Evolutionary conservation across 257 asterid genomes (phyloP), one percentile per base, ranked within the genome.

Genomic region (Salvia splendens): DNA sequence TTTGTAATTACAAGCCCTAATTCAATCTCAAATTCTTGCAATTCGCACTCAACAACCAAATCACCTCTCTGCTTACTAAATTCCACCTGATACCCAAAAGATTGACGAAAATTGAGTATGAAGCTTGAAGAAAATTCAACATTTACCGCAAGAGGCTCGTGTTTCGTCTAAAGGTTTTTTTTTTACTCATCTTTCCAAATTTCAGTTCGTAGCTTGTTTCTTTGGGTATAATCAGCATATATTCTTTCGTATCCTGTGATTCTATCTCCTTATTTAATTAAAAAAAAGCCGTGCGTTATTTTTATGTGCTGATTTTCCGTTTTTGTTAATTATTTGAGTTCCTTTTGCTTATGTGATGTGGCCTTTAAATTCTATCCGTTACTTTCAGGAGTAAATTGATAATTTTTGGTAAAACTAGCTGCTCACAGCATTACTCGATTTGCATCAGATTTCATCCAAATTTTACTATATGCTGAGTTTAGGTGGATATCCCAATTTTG

Each of bases 1-100:
- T 75, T 75, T 50, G 17, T 64, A 46, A 9, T n/a, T 8, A 1
- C 72, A 35, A 75, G 64, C 80, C 80, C 80, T 75, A 75, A 69
- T 48, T 8, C 7, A 4, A 33, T 12, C 28, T 20, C 52, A 59
- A 49, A 35, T 32, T 15, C 43, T 24, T 24, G 30, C 30, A 24
- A 24, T 24, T 24, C n/a, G n/a, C 65, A 5, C 62, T 46, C 35
- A 40, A 46, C 28, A 28, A 4, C 38, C 46, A 54, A 74, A 6
- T 55, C 49, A 32, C 8, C 50, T 2, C 47, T 48, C 33, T 28
- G 4, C 28, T 5, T 32, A 20, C 67, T 62, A n/a, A 47, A 36
- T 59, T 10, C 33, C 42, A 5, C 35, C 55, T 6, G n/a, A 16
- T 6, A 59, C 24, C 15, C 54, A 2, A 20, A 42, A 16, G 46